Conservation (phyloP, 306 rosid genomes). For the Quercus cerris region DNA sequence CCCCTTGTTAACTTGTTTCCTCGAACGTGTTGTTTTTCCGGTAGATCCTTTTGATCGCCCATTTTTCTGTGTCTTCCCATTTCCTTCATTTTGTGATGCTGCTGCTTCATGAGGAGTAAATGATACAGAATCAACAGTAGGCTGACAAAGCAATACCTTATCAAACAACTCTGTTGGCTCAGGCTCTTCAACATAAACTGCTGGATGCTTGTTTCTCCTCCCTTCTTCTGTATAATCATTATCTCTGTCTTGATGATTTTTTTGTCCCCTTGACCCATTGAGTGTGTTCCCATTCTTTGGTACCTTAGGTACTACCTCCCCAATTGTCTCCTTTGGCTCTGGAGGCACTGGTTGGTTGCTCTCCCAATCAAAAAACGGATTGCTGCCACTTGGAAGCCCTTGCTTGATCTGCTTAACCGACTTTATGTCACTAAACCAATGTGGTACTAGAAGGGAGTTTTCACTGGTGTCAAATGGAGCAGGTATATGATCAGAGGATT, state of each 20-base stretch:
- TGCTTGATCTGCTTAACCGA: not conserved
- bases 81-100: conserved; percentile 5
- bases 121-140: not conserved
- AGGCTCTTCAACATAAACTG: conserved; percentile 26
- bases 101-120: not conserved
- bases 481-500: not conserved
- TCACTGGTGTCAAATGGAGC: not conserved
- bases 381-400: not conserved
- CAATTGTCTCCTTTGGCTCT: not conserved
- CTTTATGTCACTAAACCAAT: not conserved
- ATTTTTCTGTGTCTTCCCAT: not conserved
- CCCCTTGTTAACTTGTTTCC: conserved; percentile 25
- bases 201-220: conserved; percentile 43
- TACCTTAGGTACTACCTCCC: not conserved
- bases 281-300: not conserved
- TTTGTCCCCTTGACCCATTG: conserved; percentile 20
- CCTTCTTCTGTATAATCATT: conserved; percentile 25
- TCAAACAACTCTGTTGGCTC: conserved; percentile 33
- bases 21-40: conserved; percentile 24
- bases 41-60: conserved; percentile 31
- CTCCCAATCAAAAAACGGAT: not conserved
- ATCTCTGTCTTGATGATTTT: conserved; percentile 33
- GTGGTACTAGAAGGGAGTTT: not conserved
- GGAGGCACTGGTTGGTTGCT: not conserved
- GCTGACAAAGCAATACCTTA: conserved; percentile 27